phyloP scores from a whole-genome alignment of 805 yeast genomes.

The Suhomyces sp. region DNA sequence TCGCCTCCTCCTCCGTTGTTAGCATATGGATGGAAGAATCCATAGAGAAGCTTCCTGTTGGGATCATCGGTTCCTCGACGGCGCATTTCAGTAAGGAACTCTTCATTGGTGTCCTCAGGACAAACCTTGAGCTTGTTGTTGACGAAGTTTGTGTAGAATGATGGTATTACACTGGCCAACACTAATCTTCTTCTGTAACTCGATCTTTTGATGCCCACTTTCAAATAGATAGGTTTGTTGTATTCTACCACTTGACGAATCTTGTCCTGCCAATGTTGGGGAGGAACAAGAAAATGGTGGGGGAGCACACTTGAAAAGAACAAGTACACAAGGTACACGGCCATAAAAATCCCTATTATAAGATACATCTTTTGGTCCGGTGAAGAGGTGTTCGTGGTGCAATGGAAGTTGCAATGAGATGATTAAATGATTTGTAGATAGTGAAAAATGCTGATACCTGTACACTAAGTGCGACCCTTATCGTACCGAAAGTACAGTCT shows the following conservation, averaged over 20 bases:
- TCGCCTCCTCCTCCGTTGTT: conserved; percentile 99
- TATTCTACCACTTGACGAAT: conserved; percentile 30
- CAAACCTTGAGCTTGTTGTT: conserved; percentile 36
- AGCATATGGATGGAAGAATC: conserved; percentile 94
- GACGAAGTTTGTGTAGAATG: conserved; percentile 38
- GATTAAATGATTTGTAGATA: too few species aligned
- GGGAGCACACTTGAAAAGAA: conserved; percentile 28
- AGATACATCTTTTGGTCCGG: too few species aligned
- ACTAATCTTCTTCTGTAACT: conserved; percentile 39
- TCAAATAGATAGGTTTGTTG: conserved; percentile 36
- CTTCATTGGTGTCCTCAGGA: conserved; percentile 27
- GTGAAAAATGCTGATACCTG: too few species aligned
- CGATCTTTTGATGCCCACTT: conserved; percentile 37
- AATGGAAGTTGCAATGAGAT: too few species aligned
- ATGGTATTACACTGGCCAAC: conserved; percentile 35
- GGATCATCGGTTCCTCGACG: conserved; percentile 37
- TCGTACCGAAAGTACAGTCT: too few species aligned
- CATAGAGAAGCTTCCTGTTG: conserved; percentile 52
- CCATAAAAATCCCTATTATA: too few species aligned
- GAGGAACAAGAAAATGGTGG: conserved; percentile 36
- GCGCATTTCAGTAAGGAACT: conserved; percentile 27
- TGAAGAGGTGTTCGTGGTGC: too few species aligned
- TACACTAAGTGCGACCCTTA: too few species aligned
- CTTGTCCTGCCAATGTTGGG: conserved; percentile 39
- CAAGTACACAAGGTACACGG: conserved; percentile 17